Evolutionary conservation across 1,139 yeast species (phyloP).

Genomic region (Zygosaccharomyces pseudobailii): DNA sequence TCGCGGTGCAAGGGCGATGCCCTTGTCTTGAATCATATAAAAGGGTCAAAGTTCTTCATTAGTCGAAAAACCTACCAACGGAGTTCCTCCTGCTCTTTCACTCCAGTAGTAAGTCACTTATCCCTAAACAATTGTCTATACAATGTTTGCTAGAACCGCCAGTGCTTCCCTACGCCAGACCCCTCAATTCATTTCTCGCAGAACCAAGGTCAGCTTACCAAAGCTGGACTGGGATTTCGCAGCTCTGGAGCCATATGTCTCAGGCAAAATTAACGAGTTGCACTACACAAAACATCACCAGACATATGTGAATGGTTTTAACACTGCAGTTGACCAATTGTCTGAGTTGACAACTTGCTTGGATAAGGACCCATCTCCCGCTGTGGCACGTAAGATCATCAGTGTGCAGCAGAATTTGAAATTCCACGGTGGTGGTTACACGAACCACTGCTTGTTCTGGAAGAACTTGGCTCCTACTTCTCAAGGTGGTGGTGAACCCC

Average conservation of each 20-base stretch:
- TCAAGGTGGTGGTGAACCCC: constrained; percentile 83
- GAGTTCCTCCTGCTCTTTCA: too few relatives aligned
- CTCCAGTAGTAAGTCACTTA: too few relatives aligned
- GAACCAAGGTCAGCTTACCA: constrained; percentile 75
- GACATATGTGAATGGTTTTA: constrained; percentile 87
- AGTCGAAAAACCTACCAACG: too few relatives aligned
- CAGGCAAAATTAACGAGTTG: constrained; percentile 83
- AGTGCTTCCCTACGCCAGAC: constrained; percentile 8
- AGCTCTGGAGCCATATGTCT: constrained; percentile 86
- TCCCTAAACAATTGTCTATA: neutral
- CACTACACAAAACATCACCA: constrained; percentile 95
- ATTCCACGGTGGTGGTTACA: constrained; percentile 94
- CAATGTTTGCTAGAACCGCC: constrained; percentile 15
- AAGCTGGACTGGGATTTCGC: constrained; percentile 83
- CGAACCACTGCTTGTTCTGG: constrained; percentile 87
- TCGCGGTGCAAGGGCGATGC: neutral
- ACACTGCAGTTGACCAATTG: constrained; percentile 73
- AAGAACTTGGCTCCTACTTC: constrained; percentile 80
- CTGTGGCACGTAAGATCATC: constrained; percentile 31
- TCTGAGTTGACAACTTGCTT: constrained; percentile 64
- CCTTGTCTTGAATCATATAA: neutral
- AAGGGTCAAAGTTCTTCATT: neutral
- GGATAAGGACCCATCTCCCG: constrained; percentile 62
- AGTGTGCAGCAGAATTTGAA: constrained; percentile 73
- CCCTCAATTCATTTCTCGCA: constrained; percentile 19